phyloP scores from a whole-genome alignment of 805 yeast species.

The Ogataea minuta region DNA sequence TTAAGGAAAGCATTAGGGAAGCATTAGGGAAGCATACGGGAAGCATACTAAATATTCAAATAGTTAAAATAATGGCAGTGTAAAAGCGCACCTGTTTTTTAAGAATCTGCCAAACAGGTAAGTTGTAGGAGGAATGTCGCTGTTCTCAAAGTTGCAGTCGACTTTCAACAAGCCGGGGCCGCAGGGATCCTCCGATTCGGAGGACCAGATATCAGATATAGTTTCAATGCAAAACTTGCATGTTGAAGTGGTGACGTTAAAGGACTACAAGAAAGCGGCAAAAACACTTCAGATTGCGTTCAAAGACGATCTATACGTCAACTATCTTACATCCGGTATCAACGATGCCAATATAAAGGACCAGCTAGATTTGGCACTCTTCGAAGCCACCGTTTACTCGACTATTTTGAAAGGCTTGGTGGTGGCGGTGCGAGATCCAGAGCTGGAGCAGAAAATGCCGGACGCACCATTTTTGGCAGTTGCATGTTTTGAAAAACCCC shows the following conservation, averaged over 20 bases:
- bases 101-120: background rate
- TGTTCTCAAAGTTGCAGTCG: slow-evolving; percentile 20
- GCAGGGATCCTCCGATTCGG: background rate
- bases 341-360: slow-evolving; percentile 35
- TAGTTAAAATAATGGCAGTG: too few species aligned
- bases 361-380: slow-evolving; percentile 47
- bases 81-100: too few species aligned
- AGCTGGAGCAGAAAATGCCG: slow-evolving; percentile 40
- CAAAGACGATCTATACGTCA: slow-evolving; percentile 52
- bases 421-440: slow-evolving; percentile 49
- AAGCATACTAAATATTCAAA: too few species aligned
- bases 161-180: slow-evolving; percentile 15
- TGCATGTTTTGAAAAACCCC: slow-evolving; percentile 46
- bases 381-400: slow-evolving; percentile 53
- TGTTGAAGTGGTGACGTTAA: slow-evolving; percentile 34
- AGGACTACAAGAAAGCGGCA: slow-evolving; percentile 55
- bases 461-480: slow-evolving; percentile 50
- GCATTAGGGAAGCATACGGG: too few species aligned
- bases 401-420: slow-evolving; percentile 49
- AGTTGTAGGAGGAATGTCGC: slow-evolving; percentile 15
- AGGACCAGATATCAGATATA: slow-evolving; percentile 1
- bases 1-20: background rate
- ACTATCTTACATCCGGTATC: slow-evolving; percentile 46
- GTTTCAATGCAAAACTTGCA: slow-evolving; percentile 14
- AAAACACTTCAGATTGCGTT: slow-evolving; percentile 52